Percentiles rank a stretch among this genome's conserved stretches.
phyloP scores from a whole-genome alignment of 345 rosid genomes.

The Cardamine occulta region DNA sequence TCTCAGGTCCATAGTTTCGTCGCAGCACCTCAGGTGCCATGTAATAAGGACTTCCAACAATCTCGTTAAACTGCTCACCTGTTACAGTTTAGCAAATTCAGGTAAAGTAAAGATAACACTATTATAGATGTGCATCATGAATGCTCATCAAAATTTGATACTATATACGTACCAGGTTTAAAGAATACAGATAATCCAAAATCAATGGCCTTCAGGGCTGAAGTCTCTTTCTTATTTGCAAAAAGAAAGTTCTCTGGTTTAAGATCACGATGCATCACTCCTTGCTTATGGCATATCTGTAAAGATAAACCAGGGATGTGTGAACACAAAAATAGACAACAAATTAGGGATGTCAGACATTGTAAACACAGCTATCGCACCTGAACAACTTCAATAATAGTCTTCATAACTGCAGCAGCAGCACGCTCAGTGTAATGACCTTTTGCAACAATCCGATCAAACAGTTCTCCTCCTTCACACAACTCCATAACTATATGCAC shows the following conservation, averaged over 20 bases:
- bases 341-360: neutral
- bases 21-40: constrained; percentile 93
- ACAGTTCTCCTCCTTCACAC: constrained; percentile 91
- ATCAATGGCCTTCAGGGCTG: constrained; percentile 78
- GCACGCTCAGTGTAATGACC: constrained; percentile 94
- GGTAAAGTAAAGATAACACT: constrained; percentile 11
- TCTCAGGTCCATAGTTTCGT: constrained; percentile 82
- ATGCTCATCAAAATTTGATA: neutral
- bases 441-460: constrained; percentile 86
- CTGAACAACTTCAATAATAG: constrained; percentile 92
- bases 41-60: constrained; percentile 94
- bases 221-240: constrained; percentile 78
- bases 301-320: constrained; percentile 21
- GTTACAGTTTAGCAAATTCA: constrained; percentile 28
- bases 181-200: constrained; percentile 85
- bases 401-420: constrained; percentile 77
- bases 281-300: constrained; percentile 78
- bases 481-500: constrained; percentile 93
- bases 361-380: constrained; percentile 42
- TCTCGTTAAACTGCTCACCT: constrained; percentile 83
- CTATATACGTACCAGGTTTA: constrained; percentile 60
- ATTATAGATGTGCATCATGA: neutral
- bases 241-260: constrained; percentile 91
- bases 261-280: constrained; percentile 89
- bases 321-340: constrained; percentile 16